Evolutionary conservation across 164 flowering plant species (phyloP).

Genomic region (Aristolochia californica): DNA sequence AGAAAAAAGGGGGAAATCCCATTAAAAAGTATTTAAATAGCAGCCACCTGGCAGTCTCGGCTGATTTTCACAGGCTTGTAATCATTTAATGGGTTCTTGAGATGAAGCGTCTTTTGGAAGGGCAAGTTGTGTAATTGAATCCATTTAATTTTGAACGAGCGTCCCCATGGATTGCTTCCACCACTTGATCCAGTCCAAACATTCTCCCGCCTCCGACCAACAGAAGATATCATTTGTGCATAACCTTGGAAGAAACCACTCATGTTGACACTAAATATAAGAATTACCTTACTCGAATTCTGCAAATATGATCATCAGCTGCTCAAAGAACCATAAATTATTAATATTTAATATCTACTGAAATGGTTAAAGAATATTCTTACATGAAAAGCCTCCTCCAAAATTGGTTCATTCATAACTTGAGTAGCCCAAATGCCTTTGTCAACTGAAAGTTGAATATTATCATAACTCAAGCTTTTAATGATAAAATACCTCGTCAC

Average conservation of each 20-base stretch:
- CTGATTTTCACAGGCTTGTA: constrained; percentile 93
- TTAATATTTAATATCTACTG: constrained; percentile 7
- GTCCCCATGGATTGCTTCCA: constrained; percentile 77
- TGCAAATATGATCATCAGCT: constrained; percentile 38
- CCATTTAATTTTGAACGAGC: constrained; percentile 85
- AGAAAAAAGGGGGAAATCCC: no score
- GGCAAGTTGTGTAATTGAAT: constrained; percentile 58
- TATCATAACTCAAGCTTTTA: constrained; percentile 80
- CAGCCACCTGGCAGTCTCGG: constrained; percentile 82
- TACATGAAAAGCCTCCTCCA: constrained; percentile 86
- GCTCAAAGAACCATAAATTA: constrained; percentile 13
- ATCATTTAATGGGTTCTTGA: constrained; percentile 80
- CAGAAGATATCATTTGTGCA: constrained; percentile 89
- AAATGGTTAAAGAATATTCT: constrained; percentile 17
- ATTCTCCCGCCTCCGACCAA: constrained; percentile 82
- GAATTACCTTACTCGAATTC: constrained; percentile 72
- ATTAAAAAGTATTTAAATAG: constrained; percentile 1
- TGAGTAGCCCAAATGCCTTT: constrained; percentile 97
- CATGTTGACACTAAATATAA: constrained; percentile 93
- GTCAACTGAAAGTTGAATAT: constrained; percentile 66
- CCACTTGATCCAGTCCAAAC: constrained; percentile 69
- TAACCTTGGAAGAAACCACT: constrained; percentile 97
- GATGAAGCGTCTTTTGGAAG: constrained; percentile 83
- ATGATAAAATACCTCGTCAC: constrained; percentile 76
- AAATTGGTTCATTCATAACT: constrained; percentile 85